phyloP scores from a whole-genome alignment of 371 early-diverging fungal genomes.

The Encephalitozoon intestinalis region DNA sequence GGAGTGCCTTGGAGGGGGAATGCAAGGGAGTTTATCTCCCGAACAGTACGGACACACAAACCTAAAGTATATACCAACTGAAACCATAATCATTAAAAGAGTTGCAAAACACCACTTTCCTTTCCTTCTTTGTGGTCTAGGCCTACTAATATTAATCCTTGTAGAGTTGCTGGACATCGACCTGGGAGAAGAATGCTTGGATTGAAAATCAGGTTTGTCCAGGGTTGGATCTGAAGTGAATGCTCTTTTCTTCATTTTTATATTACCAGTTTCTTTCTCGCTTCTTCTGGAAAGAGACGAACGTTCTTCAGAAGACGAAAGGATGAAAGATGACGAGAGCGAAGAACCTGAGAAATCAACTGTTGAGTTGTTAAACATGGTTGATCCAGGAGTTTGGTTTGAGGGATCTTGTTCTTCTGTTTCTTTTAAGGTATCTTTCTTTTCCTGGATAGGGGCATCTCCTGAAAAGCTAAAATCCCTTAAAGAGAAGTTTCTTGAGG shows the following conservation, averaged over 20 bases:
- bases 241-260: neutral
- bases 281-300: neutral
- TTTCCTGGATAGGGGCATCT: neutral
- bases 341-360: neutral
- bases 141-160: neutral
- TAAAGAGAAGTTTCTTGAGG: neutral
- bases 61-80: neutral
- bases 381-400: neutral
- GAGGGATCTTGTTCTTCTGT: neutral
- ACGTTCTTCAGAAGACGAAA: neutral
- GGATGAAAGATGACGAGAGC: neutral
- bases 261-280: neutral
- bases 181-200: neutral
- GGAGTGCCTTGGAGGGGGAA: conserved; percentile 28
- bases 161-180: neutral
- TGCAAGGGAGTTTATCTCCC: conserved; percentile 5
- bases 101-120: neutral
- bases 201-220: neutral
- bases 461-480: neutral
- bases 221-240: conserved; percentile 4
- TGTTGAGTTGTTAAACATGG: neutral
- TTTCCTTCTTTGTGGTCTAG: neutral
- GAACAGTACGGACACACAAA: conserved; percentile 40
- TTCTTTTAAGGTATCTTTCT: neutral
- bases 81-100: neutral